These are phyloP conservation scores for Candida sanyaensis DNA, from an alignment of 1,139 yeast species.

Conservation along the genomic window DNA sequence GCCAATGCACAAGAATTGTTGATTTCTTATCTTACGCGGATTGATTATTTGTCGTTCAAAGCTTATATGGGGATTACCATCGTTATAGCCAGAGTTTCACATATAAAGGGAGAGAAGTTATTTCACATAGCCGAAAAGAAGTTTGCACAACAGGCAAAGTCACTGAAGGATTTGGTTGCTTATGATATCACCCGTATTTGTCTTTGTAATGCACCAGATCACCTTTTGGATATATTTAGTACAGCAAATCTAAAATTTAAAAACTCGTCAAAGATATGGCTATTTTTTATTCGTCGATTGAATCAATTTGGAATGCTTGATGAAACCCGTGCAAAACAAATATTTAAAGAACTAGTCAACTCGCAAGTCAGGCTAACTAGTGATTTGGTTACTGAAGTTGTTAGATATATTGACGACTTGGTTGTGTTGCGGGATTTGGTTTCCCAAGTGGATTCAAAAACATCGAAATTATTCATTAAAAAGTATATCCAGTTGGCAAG, in stretches of 20 bases:
- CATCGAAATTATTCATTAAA: constrained; percentile 19
- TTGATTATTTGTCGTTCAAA: constrained; percentile 22
- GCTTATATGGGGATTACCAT: constrained; percentile 44
- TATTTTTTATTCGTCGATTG: constrained; percentile 36
- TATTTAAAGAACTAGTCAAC: constrained; percentile 27
- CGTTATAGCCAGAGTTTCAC: constrained; percentile 28
- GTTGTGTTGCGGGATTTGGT: constrained; percentile 11
- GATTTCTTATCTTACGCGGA: constrained; percentile 19
- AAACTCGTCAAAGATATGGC: constrained; percentile 35
- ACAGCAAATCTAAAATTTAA: constrained; percentile 24
- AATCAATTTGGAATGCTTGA: constrained; percentile 34
- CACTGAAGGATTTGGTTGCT: constrained; percentile 21
- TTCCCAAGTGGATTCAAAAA: neutral
- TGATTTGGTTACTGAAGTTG: constrained; percentile 28
- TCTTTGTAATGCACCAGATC: constrained; percentile 34
- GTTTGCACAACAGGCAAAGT: constrained; percentile 13
- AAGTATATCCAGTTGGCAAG: constrained; percentile 31
- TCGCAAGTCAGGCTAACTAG: constrained; percentile 31
- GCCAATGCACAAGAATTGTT: constrained; percentile 30
- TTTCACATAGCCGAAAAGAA: constrained; percentile 29
- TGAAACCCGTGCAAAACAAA: constrained; percentile 27
- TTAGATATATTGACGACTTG: constrained; percentile 25
- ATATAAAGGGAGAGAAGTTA: constrained; percentile 27
- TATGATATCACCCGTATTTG: constrained; percentile 28
- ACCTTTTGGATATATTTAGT: constrained; percentile 33